Percentiles rank a stretch among this genome's conserved stretches.
phyloP scores from a whole-genome alignment of 1,139 yeast species.

The Hyphopichia pseudoburtonii region DNA sequence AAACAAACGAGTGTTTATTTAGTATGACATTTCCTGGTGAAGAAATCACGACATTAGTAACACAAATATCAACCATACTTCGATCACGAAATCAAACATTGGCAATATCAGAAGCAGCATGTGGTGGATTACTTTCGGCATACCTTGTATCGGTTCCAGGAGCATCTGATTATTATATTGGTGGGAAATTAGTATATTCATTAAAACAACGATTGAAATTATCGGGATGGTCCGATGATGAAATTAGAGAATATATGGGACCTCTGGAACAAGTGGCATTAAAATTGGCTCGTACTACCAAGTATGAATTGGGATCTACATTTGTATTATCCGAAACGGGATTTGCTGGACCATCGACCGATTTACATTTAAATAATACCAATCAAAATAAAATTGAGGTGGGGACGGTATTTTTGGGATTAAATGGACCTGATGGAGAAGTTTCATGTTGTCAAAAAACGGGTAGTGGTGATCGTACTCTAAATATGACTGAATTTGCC shows the following conservation, averaged over 20 bases:
- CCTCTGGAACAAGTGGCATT: conserved; percentile 77
- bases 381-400: conserved; percentile 25
- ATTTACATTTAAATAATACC: conserved; percentile 33
- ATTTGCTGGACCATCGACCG: conserved; percentile 74
- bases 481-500: conserved; percentile 77
- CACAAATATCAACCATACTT: conserved; percentile 56
- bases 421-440: conserved; percentile 67
- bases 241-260: conserved; percentile 71
- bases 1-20: too few relatives aligned
- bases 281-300: conserved; percentile 73
- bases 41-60: conserved; percentile 50
- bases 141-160: conserved; percentile 81
- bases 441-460: conserved; percentile 50
- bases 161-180: conserved; percentile 79
- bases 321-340: conserved; percentile 85
- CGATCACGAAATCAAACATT: conserved; percentile 58
- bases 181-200: conserved; percentile 80
- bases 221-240: conserved; percentile 76
- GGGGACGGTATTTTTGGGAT: conserved; percentile 72
- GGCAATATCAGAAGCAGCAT: conserved; percentile 84
- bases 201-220: conserved; percentile 70
- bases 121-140: conserved; percentile 84
- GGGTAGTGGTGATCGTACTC: conserved; percentile 49
- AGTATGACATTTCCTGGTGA: conserved; percentile 61
- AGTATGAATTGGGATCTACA: conserved; percentile 79